These are phyloP conservation scores for Penicillium sp. DNA, from an alignment of 2,329 filamentous ascomycete species.

Conservation along the genomic window DNA sequence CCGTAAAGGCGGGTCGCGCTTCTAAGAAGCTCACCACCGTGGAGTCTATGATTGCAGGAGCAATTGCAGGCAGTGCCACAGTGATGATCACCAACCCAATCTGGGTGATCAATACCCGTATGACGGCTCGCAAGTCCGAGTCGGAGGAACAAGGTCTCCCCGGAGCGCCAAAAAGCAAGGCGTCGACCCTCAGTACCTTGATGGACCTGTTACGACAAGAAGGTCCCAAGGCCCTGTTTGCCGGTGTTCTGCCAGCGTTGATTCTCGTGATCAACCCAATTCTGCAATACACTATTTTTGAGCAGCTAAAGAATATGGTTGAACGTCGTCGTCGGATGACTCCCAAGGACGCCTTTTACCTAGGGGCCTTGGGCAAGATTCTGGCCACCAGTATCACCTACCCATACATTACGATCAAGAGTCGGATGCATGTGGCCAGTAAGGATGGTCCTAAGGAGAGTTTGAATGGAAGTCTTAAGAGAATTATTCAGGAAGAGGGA, in stretches of 20 bases:
- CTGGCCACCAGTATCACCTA: slow-evolving; percentile 93
- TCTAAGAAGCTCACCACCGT: slow-evolving; percentile 82
- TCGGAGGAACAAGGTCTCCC: slow-evolving; percentile 44
- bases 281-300: slow-evolving; percentile 96
- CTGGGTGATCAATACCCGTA: slow-evolving; percentile 98
- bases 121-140: slow-evolving; percentile 83
- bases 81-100: slow-evolving; percentile 97
- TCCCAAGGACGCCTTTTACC: slow-evolving; percentile 81
- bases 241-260: slow-evolving; percentile 87
- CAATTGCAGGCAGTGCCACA: slow-evolving; percentile 88
- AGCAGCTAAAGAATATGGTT: slow-evolving; percentile 91
- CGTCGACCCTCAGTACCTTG: slow-evolving; percentile 76
- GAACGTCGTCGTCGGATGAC: slow-evolving; percentile 78
- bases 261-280: slow-evolving; percentile 98
- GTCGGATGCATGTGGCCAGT: slow-evolving; percentile 88
- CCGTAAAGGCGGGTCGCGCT: slow-evolving; percentile 68
- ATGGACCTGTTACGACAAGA: slow-evolving; percentile 79
- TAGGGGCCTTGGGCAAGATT: slow-evolving; percentile 91
- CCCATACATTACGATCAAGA: slow-evolving; percentile 98
- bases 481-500: slow-evolving; percentile 86
- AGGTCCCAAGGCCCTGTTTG: slow-evolving; percentile 80
- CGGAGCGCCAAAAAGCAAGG: slow-evolving; percentile 52
- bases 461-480: slow-evolving; percentile 73
- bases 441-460: slow-evolving; percentile 75
- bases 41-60: slow-evolving; percentile 93